phyloP scores from a whole-genome alignment of 352 stramenopile genomes.

The Phytophthora aleatoria region DNA sequence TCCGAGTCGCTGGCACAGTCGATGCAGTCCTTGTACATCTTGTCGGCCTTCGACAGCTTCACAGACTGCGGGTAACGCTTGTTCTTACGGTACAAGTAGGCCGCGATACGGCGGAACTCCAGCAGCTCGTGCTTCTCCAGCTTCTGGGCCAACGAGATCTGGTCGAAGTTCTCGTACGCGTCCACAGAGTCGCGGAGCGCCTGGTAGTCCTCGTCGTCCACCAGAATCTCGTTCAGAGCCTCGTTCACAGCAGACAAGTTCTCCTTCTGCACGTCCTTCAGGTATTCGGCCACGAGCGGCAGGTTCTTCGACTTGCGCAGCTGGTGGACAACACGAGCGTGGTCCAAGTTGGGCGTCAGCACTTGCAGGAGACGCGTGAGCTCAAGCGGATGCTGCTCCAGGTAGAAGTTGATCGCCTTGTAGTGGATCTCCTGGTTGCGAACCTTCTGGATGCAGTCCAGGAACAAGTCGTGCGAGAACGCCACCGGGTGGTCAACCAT shows the following conservation, averaged over 20 bases:
- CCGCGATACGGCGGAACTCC: constrained; percentile 99
- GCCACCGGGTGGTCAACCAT: constrained; percentile 99
- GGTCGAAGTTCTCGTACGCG: constrained; percentile 99
- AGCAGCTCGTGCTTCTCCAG: constrained; percentile 99
- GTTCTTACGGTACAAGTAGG: constrained; percentile 99
- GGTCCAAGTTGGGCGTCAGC: constrained; percentile 98
- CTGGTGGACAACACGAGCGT: constrained; percentile 98
- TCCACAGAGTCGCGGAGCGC: constrained; percentile 97
- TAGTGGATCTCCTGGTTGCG: constrained; percentile 99
- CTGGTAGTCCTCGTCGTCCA: constrained; percentile 99
- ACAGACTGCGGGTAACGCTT: constrained; percentile 98
- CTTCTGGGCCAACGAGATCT: constrained; percentile 98
- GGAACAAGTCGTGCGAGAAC: constrained; percentile 99
- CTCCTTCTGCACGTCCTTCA: constrained; percentile 99
- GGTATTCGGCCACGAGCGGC: constrained; percentile 96
- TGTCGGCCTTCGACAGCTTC: constrained; percentile 99
- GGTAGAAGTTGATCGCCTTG: constrained; percentile 99
- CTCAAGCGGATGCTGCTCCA: constrained; percentile 97
- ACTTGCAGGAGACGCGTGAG: constrained; percentile 98
- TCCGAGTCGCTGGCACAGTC: constrained; percentile 97
- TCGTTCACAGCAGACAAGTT: constrained; percentile 99
- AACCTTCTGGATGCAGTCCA: constrained; percentile 99
- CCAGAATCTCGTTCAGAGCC: constrained; percentile 96
- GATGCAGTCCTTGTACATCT: constrained; percentile 99
- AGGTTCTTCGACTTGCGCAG: constrained; percentile 97